Evolutionary conservation across 2,329 filamentous ascomycete species (phyloP), one percentile per base, ranked within the genome.

Genomic region (Dichotomopilus funicola): DNA sequence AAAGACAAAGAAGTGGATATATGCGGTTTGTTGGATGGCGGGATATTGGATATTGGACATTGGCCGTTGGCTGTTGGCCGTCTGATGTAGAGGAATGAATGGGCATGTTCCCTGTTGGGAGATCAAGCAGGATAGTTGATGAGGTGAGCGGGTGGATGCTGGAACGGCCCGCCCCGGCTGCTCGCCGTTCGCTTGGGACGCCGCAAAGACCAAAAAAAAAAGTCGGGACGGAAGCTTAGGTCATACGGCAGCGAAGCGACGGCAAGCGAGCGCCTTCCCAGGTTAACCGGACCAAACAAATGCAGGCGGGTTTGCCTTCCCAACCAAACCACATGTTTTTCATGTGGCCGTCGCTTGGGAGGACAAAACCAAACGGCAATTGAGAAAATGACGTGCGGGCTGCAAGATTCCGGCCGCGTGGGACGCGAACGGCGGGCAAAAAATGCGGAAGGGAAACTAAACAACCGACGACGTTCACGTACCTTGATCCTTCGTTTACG

Each of bases 401-500:
- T 19, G 42, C 34, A 33, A 8, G 8, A 19, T 44, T 6, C 42
- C 49, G 34, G 10, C 19, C 9, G 19, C 9, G 34, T n/a, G n/a
- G 34, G 33, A 34, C 12, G 44, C 5, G n/a, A 46, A 35, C 33
- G 44, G 11, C n/a, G 44, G 6, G 10, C 8, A 31, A 35, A 13
- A 13, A 35, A 35, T 6, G 35, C 12, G 49, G 42, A 19, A 36
- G 54, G 46, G 61, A 53, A 55, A 38, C 36, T 60, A 48, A 61
- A 64, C 40, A 56, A 65, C 37, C 65, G 63, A 62, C 49, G 54
- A 55, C 57, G 56, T 27, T 27, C 19, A 73, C 78, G 67, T 70
- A 83, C 80, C 80, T 83, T 83, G 67, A 83, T 83, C 63, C 80
- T 74, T 62, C 80, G 75, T 65, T 82, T 82, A 55, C 80, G 78